Percentiles rank a stretch among this genome's conserved stretches.
phyloP scores from a whole-genome alignment of 2,329 filamentous ascomycete genomes.

The Aspergillus aculeatinus region DNA sequence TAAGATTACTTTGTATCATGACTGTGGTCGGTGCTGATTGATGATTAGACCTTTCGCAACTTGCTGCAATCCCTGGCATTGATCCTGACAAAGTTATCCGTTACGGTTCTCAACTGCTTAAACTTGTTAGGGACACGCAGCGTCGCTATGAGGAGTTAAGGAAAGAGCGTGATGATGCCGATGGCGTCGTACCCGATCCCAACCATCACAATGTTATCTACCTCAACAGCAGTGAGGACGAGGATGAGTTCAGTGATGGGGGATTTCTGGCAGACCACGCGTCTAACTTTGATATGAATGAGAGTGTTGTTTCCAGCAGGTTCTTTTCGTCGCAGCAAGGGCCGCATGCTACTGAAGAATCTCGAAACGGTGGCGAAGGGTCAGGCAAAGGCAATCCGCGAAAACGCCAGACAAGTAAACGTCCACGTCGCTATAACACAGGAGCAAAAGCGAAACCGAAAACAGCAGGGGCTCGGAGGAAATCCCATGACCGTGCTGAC shows the following conservation, averaged over 20 bases:
- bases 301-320: conserved; percentile 32
- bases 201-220: conserved; percentile 49
- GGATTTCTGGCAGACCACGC: conserved; percentile 32
- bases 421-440: conserved; percentile 27
- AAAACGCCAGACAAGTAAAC: conserved; percentile 28
- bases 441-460: conserved; percentile 26
- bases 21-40: conserved; percentile 12
- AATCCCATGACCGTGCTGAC: conserved; percentile 21
- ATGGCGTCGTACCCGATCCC: conserved; percentile 48
- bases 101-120: conserved; percentile 46
- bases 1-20: conserved; percentile 20
- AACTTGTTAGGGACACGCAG: conserved; percentile 41
- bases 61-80: conserved; percentile 43
- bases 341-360: conserved; percentile 24
- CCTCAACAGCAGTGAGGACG: conserved; percentile 34
- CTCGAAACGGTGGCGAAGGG: conserved; percentile 20
- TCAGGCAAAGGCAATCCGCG: conserved; percentile 22
- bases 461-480: conserved; percentile 25
- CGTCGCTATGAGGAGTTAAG: conserved; percentile 45
- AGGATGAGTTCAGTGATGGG: conserved; percentile 41
- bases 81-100: conserved; percentile 46
- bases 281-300: conserved; percentile 25
- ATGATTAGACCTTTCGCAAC: conserved; percentile 36
- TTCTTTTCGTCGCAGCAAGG: conserved; percentile 33
- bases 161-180: conserved; percentile 47